Evolutionary conservation across 78 protist genomes (phyloP).

Genomic region (Monocercomonoides exilis): DNA sequence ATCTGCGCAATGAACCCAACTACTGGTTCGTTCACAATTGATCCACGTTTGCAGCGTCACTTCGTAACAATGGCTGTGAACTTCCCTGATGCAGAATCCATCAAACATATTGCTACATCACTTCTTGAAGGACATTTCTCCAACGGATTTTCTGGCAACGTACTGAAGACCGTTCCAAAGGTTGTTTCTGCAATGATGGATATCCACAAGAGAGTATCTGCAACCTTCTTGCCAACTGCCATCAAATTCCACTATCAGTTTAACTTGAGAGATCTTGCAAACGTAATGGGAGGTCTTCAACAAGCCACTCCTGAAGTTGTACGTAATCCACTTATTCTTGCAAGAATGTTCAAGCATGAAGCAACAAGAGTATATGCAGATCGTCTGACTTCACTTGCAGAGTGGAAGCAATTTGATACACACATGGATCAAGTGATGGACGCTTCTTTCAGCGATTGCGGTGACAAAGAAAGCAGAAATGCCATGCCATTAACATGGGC

Average conservation of each 20-base stretch:
- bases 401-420: slow-evolving; percentile 16
- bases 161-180: background rate
- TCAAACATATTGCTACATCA: background rate
- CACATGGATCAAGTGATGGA: background rate
- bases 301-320: slow-evolving; percentile 1
- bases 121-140: slow-evolving; percentile 9
- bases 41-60: slow-evolving; percentile 68
- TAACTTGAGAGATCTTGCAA: slow-evolving; percentile 67
- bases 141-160: background rate
- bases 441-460: background rate
- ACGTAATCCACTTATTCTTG: slow-evolving; percentile 3
- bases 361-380: slow-evolving; percentile 51
- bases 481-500: slow-evolving; percentile 30
- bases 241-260: slow-evolving; percentile 80
- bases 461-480: slow-evolving; percentile 5
- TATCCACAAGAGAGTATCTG: slow-evolving; percentile 44
- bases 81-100: slow-evolving; percentile 40
- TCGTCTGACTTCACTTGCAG: slow-evolving; percentile 36
- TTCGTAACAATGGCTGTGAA: slow-evolving; percentile 45
- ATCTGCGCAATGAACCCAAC: slow-evolving; percentile 71
- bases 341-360: slow-evolving; percentile 58
- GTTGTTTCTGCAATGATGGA: slow-evolving; percentile 32
- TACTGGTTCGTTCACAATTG: slow-evolving; percentile 69
- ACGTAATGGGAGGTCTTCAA: slow-evolving; percentile 47
- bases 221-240: slow-evolving; percentile 62